Conservation (phyloP, 129 eudicot species). For the Flaveria linearis region DNA sequence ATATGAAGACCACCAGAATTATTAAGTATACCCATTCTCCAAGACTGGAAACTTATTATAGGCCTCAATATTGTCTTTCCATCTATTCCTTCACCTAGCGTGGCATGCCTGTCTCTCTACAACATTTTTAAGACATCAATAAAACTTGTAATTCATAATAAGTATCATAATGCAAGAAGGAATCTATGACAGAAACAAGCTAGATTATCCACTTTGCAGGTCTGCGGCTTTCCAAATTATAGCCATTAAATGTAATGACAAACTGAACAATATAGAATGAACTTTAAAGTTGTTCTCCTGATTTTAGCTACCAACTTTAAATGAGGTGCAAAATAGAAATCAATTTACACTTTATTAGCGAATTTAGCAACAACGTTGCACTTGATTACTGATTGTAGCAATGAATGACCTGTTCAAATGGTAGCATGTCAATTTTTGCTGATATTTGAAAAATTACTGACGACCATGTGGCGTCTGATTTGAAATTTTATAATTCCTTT, state of each 20-base stretch:
- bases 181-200: not conserved
- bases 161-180: not conserved
- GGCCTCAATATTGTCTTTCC: slow-evolving; percentile 74
- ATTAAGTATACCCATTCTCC: slow-evolving; percentile 77
- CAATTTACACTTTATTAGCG: not conserved
- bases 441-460: not conserved
- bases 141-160: slow-evolving; percentile 26
- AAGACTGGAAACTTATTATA: slow-evolving; percentile 83
- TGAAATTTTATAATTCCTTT: not conserved
- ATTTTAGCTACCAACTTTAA: not conserved
- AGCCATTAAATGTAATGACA: not conserved
- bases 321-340: not conserved
- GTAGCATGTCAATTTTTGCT: not conserved
- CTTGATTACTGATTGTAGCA: not conserved
- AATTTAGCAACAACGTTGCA: not conserved
- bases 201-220: not conserved
- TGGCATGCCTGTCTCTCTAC: slow-evolving; percentile 79
- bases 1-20: not conserved
- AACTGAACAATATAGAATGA: not conserved
- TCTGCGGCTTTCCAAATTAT: not conserved
- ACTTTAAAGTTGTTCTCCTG: not conserved
- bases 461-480: not conserved
- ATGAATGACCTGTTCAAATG: not conserved
- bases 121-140: slow-evolving; percentile 21
- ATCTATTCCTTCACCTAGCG: slow-evolving; percentile 58